Base-by-base conservation (phyloP, 2,329 filamentous ascomycete species). In the Aaosphaeria pasadenensis region DNA sequence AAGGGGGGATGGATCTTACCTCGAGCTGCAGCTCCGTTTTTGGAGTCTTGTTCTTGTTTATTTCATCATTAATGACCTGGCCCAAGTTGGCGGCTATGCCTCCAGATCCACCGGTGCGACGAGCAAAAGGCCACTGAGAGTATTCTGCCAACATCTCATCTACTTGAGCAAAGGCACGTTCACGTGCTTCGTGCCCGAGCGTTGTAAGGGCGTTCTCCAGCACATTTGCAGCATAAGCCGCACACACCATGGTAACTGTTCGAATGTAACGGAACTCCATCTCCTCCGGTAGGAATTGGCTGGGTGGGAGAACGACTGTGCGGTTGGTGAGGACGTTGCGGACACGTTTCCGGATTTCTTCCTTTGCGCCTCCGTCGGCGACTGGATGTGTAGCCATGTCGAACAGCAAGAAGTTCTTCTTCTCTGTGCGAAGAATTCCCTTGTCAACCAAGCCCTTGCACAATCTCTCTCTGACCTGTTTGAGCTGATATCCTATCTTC, bases 401-500 rank as follows among this genome's bases (percentile, higher is more conserved):
- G 78, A 99, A 99, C 56, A 99, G 88, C 56, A 99, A 83, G 77
- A 99, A 99, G 79, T 99, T 99, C 74, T 91, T 90, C 80, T 99
- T 99, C 74, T 99, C 94, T 52, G 94, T 99, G 62, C 94, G 89
- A 49, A 99, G 83, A 69, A 99, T 96, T 66, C 94, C 94, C 77
- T 99, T 99, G 77, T 99, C 94, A 56, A 99, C 94, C 41, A 99
- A 84, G 32, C 94, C 94, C 75, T 99, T 99, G 66, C 91, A 92
- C 48, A 99, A 82, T 49, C 94, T 89, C 77, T 99, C 94, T 69
- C 94, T 91, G 50, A 99, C 94, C 80, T 99, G 94, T 78, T 99
- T 99, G 62, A 99, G 82, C 78, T 99, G 94, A 74, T 99, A 99
- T 70, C 94, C 94, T 63, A 99, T 99, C 80, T 99, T 99, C 94